Base-by-base conservation (phyloP, 768 basidiomycete species). In the Amanita pallidorosea region DNA sequence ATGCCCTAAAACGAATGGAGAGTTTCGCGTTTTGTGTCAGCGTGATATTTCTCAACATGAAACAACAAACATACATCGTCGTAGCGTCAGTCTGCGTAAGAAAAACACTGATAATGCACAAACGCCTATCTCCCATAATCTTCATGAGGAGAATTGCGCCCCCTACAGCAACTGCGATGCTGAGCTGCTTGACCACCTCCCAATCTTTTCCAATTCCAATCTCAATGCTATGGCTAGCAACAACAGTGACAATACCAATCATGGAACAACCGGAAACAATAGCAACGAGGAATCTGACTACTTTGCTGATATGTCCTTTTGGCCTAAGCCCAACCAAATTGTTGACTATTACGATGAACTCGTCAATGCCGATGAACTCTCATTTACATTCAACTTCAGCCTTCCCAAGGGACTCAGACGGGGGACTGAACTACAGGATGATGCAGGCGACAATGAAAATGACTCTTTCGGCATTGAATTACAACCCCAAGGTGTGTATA, bases 291-390 rank as follows among this genome's bases (percentile, higher is more conserved):
- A n/a, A n/a, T n/a, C n/a, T n/a, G n/a, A n/a, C n/a, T n/a, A n/a
- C 42, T 43, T 43, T 20, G 25, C 42, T 43, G 42, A 43, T 22
- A 43, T 43, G 42, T 43, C 42, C 22, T 43, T 43, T 43, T 43
- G 42, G 42, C 42, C 42, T 23, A 43, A 43, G 22, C 42, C 42
- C n/a, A n/a, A 17, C 17, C 4, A 41, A 41, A 41, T 41, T 41
- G 20, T 41, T 41, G 40, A 41, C 40, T 41, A 43, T 23, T 25
- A 43, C 11, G 42, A 43, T 4, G 25, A 43, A 43, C 42, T 43
- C 22, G 25, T 27, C 42, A 43, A 43, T 5, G 22, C 42, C 42
- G 23, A 43, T 43, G 42, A 27, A 20, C 42, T 25, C 2, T 25
- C 22, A 3, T 43, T 25, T 9, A 43, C 17, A 25, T 43, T 43